Evolutionary conservation across 2,329 filamentous ascomycete species (phyloP).

Genomic region (Aspergillus tubingensis): DNA sequence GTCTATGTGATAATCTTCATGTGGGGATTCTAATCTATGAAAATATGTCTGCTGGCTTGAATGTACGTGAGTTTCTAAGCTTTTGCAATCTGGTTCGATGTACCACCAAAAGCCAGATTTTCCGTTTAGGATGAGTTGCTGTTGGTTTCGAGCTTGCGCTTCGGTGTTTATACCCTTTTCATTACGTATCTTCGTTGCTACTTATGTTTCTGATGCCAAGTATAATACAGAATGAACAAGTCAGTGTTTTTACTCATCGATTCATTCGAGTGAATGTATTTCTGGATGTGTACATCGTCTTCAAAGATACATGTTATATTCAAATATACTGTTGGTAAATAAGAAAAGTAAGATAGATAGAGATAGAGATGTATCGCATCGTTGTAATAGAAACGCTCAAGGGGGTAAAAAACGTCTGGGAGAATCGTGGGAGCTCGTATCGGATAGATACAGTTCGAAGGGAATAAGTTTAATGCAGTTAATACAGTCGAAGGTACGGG

Average conservation of each 20-base stretch:
- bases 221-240: neutral
- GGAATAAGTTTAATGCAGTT: neutral
- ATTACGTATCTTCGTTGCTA: neutral
- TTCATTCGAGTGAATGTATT: neutral
- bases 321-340: neutral
- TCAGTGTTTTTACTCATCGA: neutral
- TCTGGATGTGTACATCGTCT: neutral
- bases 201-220: neutral
- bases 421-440: neutral
- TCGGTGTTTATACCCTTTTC: neutral
- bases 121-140: too few species aligned
- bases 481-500: neutral
- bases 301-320: neutral
- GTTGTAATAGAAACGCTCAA: neutral
- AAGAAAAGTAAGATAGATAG: neutral
- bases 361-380: neutral
- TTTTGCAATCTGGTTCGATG: too few species aligned
- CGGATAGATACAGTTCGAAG: neutral
- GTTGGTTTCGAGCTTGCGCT: neutral
- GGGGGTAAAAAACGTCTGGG: neutral
- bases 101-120: too few species aligned
- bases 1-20: too few species aligned
- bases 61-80: too few species aligned
- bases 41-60: too few species aligned
- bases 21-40: too few species aligned